Evolutionary conservation across 1,139 yeast species (phyloP).

Genomic region (Sugiyamaella xylanicola): DNA sequence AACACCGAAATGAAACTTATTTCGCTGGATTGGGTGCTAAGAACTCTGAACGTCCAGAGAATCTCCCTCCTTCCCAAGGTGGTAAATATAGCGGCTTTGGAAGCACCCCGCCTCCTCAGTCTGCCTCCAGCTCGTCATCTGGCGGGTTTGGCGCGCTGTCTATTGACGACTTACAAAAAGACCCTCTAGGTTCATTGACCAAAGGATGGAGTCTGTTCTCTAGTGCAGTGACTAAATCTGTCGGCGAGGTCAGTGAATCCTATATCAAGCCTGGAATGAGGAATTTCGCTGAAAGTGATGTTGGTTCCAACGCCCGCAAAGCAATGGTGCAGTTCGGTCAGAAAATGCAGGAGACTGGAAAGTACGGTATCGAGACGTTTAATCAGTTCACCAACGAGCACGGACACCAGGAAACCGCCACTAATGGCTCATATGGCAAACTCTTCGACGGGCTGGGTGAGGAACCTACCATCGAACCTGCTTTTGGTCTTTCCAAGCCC

Average conservation of each 20-base stretch:
- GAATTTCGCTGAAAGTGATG: conserved; percentile 78
- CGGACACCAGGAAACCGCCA: conserved; percentile 35
- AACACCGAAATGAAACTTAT: conserved; percentile 71
- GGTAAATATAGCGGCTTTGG: conserved; percentile 94
- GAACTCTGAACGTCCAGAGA: conserved; percentile 72
- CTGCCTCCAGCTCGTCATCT: conserved; percentile 46
- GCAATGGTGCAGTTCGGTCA: conserved; percentile 97
- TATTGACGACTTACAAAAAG: conserved; percentile 74
- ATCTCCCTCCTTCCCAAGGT: conserved; percentile 90
- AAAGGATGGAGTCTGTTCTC: conserved; percentile 96
- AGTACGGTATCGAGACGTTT: conserved; percentile 60
- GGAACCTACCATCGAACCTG: conserved; percentile 52
- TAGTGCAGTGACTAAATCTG: conserved; percentile 76
- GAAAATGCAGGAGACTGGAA: conserved; percentile 86
- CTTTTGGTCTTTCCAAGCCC: conserved; percentile 72
- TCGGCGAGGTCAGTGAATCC: conserved; percentile 80
- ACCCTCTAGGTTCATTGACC: conserved; percentile 84
- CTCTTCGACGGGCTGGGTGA: conserved; percentile 55
- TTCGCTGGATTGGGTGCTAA: conserved; percentile 76
- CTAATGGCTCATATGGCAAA: conserved; percentile 50
- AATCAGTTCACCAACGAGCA: conserved; percentile 62
- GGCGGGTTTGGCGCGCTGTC: conserved; percentile 46
- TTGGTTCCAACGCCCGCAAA: conserved; percentile 76
- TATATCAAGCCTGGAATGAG: conserved; percentile 88
- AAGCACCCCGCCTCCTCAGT: conserved; percentile 59